These are phyloP conservation scores for Podaxis sp. DNA, from an alignment of 768 basidiomycete genomes.

Conservation along the genomic window DNA sequence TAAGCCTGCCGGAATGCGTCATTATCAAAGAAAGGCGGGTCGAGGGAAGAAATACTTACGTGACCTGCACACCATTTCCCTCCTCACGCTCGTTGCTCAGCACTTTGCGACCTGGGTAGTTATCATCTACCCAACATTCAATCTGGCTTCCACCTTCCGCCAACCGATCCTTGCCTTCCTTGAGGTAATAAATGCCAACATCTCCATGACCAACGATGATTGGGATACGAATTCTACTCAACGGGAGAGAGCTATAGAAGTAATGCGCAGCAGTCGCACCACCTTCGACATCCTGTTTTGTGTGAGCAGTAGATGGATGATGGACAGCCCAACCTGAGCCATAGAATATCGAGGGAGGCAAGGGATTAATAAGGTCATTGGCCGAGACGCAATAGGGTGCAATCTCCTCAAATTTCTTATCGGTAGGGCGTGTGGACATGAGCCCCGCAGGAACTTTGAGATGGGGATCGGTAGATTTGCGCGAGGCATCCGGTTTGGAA, in stretches of 20 bases:
- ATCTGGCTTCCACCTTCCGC: conserved; percentile 58
- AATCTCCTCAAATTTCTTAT: conserved; percentile 73
- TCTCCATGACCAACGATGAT: conserved; percentile 87
- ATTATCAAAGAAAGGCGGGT: neutral
- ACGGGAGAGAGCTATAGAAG: conserved; percentile 88
- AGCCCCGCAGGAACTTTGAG: conserved; percentile 67
- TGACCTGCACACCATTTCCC: conserved; percentile 27
- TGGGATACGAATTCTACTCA: conserved; percentile 79
- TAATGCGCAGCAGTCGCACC: conserved; percentile 68
- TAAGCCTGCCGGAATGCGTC: conserved; percentile 45
- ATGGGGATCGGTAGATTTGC: conserved; percentile 18
- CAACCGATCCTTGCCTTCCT: conserved; percentile 66
- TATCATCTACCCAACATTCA: conserved; percentile 99
- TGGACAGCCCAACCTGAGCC: conserved; percentile 88
- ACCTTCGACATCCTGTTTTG: conserved; percentile 16
- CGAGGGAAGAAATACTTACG: conserved; percentile 46
- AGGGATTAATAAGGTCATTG: conserved; percentile 97
- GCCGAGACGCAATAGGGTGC: conserved; percentile 91
- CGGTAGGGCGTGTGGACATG: conserved; percentile 64
- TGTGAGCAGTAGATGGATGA: conserved; percentile 51
- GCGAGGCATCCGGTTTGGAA: conserved; percentile 20
- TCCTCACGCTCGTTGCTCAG: conserved; percentile 53
- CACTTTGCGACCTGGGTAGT: conserved; percentile 72
- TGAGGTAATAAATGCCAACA: conserved; percentile 86
- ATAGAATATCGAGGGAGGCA: conserved; percentile 91